Evolutionary conservation across 345 rosid genomes (phyloP).

Genomic region (Gossypioides kirkii): DNA sequence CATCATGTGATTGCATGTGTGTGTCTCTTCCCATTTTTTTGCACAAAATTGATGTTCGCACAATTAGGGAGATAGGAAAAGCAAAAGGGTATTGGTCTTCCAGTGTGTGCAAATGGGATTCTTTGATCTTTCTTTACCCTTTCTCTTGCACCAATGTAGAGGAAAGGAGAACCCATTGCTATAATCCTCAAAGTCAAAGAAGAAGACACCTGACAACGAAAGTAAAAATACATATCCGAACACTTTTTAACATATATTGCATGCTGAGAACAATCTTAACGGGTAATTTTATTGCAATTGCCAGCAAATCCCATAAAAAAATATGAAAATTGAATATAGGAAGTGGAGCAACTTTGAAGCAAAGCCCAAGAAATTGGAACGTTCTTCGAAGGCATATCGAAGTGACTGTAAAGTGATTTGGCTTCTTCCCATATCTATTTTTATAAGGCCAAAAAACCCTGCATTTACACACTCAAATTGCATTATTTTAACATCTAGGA

Average conservation of each 20-base stretch:
- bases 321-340: neutral
- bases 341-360: conserved; percentile 31
- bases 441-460: conserved; percentile 4
- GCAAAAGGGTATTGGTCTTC: conserved; percentile 7
- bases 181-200: conserved; percentile 19
- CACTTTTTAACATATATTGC: no score
- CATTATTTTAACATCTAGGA: conserved; percentile 2
- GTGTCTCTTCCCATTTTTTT: conserved; percentile 9
- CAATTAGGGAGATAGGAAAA: neutral
- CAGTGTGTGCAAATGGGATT: conserved; percentile 5
- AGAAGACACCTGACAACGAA: conserved; percentile 14
- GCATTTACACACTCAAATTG: neutral
- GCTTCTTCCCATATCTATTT: conserved; percentile 29
- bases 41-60: neutral
- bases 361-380: conserved; percentile 40
- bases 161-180: conserved; percentile 19
- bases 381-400: conserved; percentile 40
- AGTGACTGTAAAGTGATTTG: conserved; percentile 17
- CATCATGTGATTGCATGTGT: conserved; percentile 37
- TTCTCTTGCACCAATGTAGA: conserved; percentile 45
- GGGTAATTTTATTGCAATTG: no score
- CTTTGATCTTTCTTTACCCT: conserved; percentile 36
- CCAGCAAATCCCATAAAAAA: no score
- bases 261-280: no score
- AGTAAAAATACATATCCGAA: neutral